A percentile compares a stretch with the other conserved stretches of the same genome.
phyloP scores from a whole-genome alignment of 2,329 filamentous ascomycete genomes.

The Cercospora nicotianae region DNA sequence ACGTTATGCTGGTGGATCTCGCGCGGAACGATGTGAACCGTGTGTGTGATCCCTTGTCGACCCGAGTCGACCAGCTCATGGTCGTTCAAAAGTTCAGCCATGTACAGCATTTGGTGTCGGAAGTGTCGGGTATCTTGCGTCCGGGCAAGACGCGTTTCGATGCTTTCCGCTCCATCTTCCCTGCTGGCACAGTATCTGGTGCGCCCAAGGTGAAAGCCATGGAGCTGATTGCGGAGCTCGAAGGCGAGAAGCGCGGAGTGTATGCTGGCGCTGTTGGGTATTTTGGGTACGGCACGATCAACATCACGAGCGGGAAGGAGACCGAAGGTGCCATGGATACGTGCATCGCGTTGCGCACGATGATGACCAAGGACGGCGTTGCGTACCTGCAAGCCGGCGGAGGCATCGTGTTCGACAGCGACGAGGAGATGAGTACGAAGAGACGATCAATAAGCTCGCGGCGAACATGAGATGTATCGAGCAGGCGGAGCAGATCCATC shows the following conservation, averaged over 20 bases:
- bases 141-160: conserved; percentile 86
- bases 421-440: conserved; percentile 87
- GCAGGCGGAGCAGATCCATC: conserved; percentile 72
- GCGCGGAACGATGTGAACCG: conserved; percentile 96
- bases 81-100: conserved; percentile 92
- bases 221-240: conserved; percentile 93
- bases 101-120: conserved; percentile 94
- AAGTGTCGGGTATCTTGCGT: conserved; percentile 88
- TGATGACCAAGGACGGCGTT: conserved; percentile 87
- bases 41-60: conserved; percentile 86
- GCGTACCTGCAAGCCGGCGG: conserved; percentile 88
- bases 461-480: conserved; percentile 88
- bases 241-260: conserved; percentile 88
- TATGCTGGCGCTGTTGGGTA: conserved; percentile 97
- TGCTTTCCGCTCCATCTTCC: conserved; percentile 91
- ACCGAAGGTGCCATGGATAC: conserved; percentile 90
- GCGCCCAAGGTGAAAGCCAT: conserved; percentile 96
- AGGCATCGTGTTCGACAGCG: conserved; percentile 92
- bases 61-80: conserved; percentile 91
- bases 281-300: conserved; percentile 76
- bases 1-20: conserved; percentile 97
- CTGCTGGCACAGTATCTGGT: conserved; percentile 90
- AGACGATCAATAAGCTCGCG: conserved; percentile 94
- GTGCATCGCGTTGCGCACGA: conserved; percentile 79
- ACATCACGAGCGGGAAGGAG: conserved; percentile 55